phyloP scores from a whole-genome alignment of 345 rosid genomes.

The Microthlaspi erraticum region DNA sequence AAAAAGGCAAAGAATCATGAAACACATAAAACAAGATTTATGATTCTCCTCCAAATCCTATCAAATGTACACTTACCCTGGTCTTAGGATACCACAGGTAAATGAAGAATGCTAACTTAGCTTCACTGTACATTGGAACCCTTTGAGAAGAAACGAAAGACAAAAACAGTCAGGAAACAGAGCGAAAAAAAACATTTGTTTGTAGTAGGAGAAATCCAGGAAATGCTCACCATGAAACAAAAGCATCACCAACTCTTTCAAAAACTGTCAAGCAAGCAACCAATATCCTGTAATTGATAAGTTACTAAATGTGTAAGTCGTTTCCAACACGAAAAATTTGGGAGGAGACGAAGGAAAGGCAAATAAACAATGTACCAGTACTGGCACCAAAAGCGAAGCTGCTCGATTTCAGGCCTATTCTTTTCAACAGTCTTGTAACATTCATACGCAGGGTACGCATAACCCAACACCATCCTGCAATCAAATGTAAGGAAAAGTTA shows the following conservation, averaged over 20 bases:
- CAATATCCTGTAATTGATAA: slow-evolving; percentile 61
- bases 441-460: slow-evolving; percentile 81
- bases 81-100: slow-evolving; percentile 85
- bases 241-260: slow-evolving; percentile 74
- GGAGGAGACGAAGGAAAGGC: not conserved
- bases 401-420: slow-evolving; percentile 53
- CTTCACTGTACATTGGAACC: slow-evolving; percentile 85
- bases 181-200: not conserved
- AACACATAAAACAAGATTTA: not conserved
- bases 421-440: slow-evolving; percentile 75
- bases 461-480: slow-evolving; percentile 70
- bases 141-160: slow-evolving; percentile 54
- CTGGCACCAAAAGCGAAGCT: slow-evolving; percentile 82
- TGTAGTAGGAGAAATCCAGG: not conserved
- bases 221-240: slow-evolving; percentile 65
- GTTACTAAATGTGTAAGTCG: not conserved
- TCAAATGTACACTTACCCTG: slow-evolving; percentile 50
- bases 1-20: not conserved
- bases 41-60: not conserved
- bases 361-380: slow-evolving; percentile 60
- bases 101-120: slow-evolving; percentile 74
- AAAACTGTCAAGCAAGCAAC: slow-evolving; percentile 69
- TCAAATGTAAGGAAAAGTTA: not conserved
- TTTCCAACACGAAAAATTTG: not conserved
- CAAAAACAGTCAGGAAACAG: not conserved